Evolutionary conservation across 768 basidiomycete species (phyloP), one percentile per base, ranked within the genome.

Genomic region (Tylopilus sp.): DNA sequence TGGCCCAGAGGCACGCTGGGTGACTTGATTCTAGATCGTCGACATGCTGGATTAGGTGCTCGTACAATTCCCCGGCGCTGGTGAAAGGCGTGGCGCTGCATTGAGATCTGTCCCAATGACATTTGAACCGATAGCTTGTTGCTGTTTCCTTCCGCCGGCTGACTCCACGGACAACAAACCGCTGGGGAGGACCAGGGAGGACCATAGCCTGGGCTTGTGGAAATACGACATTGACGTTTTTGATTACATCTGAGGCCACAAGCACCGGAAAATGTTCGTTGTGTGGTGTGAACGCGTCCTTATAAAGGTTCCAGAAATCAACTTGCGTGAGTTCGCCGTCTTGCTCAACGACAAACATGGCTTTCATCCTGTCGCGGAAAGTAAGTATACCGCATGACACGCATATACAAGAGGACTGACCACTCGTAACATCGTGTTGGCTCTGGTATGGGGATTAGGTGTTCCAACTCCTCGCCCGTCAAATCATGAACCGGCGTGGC

Each of bases 231-330:
- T 82, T 91, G 54, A 95, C 90, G 55, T 89, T 90, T 69, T 95
- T 95, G 68, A 99, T 98, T 44, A 97, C 90, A 40, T 99, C 95
- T 1, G 91, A 86, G 0, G 97, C 95, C 3, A 84, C 80, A 3
- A 94, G 79, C 40, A 91, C 65, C 11, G 80, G 79, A 51, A 80
- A 74, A 49, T 75, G 75, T 1, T 82, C 79, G 52, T 76, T 66
- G 61, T 75, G 77, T 1, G 83, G 81, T 1, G 79, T 71, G 60
- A 98, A 97, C 1, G 81, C 81, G 52, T 89, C 87, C 55, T 88
- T 86, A 71, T 99, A 99, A 12, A 94, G 77, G 50, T 82, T 91
- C 95, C 95, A 99, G 62, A 99, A 91, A 49, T 91, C 86, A 30
- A 95, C 92, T 68, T 98, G 97, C 1, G 91, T 93, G 41, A 98